These are phyloP conservation scores for Fusarium chaquense DNA, from an alignment of 2,329 filamentous ascomycete species.

Conservation along the genomic window DNA sequence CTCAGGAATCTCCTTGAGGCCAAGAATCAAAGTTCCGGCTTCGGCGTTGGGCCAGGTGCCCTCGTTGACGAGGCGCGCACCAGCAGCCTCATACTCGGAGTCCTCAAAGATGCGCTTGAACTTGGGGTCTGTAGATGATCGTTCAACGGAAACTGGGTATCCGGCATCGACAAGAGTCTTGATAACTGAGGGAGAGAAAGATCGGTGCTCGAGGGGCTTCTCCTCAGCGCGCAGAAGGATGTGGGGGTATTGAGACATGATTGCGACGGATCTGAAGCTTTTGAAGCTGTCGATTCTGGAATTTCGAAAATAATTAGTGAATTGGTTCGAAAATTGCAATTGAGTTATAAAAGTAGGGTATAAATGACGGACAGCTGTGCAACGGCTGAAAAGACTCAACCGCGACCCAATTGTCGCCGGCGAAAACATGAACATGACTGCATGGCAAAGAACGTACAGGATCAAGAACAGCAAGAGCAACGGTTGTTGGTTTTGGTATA, in stretches of 20 bases:
- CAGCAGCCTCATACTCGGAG: conserved; percentile 70
- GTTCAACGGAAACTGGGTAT: conserved; percentile 76
- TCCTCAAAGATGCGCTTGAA: conserved; percentile 75
- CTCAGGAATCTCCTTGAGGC: conserved; percentile 82
- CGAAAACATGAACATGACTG: conserved; percentile 1
- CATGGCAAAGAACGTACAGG: background rate
- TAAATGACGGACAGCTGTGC: background rate
- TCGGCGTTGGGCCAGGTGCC: conserved; percentile 77
- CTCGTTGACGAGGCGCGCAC: conserved; percentile 73
- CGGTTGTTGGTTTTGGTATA: conserved; percentile 5
- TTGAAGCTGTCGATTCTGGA: conserved; percentile 6
- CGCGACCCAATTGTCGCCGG: conserved; percentile 8
- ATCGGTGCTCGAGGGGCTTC: conserved; percentile 61
- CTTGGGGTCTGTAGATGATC: conserved; percentile 57
- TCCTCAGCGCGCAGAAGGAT: conserved; percentile 70
- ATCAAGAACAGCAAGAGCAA: background rate
- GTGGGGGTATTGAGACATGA: conserved; percentile 48
- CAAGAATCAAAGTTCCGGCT: conserved; percentile 76
- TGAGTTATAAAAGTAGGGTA: background rate
- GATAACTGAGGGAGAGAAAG: conserved; percentile 60
- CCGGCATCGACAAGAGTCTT: conserved; percentile 72
- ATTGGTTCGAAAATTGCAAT: background rate
- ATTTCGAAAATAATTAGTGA: conserved; percentile 20
- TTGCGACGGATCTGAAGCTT: conserved; percentile 24
- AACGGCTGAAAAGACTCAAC: conserved; percentile 11